A percentile compares a stretch with the other conserved stretches of the same genome.
Evolutionary conservation across 441 rosid genomes (phyloP).

Genomic region (Gossypium davidsonii): DNA sequence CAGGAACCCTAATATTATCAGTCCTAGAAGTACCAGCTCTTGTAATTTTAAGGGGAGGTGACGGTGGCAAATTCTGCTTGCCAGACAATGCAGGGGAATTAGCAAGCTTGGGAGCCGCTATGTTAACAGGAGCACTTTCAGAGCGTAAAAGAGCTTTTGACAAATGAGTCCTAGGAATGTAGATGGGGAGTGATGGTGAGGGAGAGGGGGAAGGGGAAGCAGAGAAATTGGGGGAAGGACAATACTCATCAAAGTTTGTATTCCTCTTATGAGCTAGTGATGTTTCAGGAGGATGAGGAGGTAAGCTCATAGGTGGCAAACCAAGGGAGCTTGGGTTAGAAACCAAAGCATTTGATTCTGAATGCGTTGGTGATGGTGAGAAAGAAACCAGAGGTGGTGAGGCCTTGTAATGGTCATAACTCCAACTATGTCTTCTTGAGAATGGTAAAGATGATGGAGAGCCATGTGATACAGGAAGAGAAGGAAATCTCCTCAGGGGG

Average conservation of each 20-base stretch:
- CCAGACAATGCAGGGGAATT: constrained; percentile 31
- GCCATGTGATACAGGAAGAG: constrained; percentile 60
- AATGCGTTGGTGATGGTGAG: constrained; percentile 78
- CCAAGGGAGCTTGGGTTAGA: constrained; percentile 45
- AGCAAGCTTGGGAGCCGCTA: constrained; percentile 39
- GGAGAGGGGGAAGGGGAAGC: constrained; percentile 48
- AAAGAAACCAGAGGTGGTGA: constrained; percentile 62
- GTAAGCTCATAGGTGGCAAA: constrained; percentile 36
- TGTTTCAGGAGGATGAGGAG: constrained; percentile 58
- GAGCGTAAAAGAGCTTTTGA: constrained; percentile 43
- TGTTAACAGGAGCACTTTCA: constrained; percentile 77
- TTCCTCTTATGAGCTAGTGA: constrained; percentile 40
- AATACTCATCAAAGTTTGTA: constrained; percentile 45
- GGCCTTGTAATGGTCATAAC: constrained; percentile 58
- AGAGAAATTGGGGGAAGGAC: constrained; percentile 61
- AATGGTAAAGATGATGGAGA: constrained; percentile 77
- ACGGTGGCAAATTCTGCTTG: constrained; percentile 52
- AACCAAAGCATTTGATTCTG: constrained; percentile 51
- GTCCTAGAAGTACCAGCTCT: constrained; percentile 34
- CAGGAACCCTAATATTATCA: constrained; percentile 32
- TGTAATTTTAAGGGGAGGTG: constrained; percentile 41
- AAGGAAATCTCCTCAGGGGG: constrained; percentile 70
- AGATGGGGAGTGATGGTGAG: constrained; percentile 64
- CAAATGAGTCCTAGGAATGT: constrained; percentile 38
- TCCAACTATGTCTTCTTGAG: constrained; percentile 81